Conservation (phyloP, 495 filamentous ascomycete species). For the Parachaetomium inaequale region DNA sequence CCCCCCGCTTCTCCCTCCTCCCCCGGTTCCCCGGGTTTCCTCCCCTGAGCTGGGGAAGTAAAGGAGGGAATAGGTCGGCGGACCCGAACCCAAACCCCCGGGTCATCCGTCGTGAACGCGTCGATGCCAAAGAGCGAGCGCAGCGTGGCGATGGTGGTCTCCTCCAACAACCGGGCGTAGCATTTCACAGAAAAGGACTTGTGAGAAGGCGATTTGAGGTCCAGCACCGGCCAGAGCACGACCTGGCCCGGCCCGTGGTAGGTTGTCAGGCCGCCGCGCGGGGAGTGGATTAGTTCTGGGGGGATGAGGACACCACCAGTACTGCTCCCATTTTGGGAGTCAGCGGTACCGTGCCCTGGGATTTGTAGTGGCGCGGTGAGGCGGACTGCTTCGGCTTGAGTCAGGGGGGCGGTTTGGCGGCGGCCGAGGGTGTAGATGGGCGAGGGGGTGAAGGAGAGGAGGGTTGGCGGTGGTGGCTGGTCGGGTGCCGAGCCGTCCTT, state of each 20-base stretch:
- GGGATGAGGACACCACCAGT: not conserved
- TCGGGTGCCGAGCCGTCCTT: slow-evolving; percentile 26
- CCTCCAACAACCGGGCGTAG: slow-evolving; percentile 74
- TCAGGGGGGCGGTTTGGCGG: slow-evolving; percentile 63
- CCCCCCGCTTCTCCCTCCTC: too few species aligned
- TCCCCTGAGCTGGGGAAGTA: too few species aligned
- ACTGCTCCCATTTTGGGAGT: not conserved
- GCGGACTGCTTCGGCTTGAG: slow-evolving; percentile 41
- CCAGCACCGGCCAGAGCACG: slow-evolving; percentile 83
- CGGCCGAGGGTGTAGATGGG: slow-evolving; percentile 90
- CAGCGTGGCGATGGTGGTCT: slow-evolving; percentile 64
- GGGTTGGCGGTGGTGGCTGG: slow-evolving; percentile 55
- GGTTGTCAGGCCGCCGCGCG: slow-evolving; percentile 85
- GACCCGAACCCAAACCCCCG: slow-evolving; percentile 84
- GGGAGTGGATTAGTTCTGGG: slow-evolving; percentile 55
- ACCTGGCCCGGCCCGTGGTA: slow-evolving; percentile 95
- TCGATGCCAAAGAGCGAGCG: slow-evolving; percentile 49
- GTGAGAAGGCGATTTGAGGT: slow-evolving; percentile 51
- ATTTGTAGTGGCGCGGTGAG: slow-evolving; percentile 41
- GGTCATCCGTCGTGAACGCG: slow-evolving; percentile 64
- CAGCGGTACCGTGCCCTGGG: slow-evolving; percentile 1
- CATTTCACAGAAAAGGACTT: slow-evolving; percentile 49
- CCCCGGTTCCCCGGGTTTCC: not conserved
- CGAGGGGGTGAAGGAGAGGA: slow-evolving; percentile 79
- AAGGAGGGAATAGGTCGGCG: too few species aligned